phyloP scores from a whole-genome alignment of 2,329 filamentous ascomycete genomes.

The Exophiala aquamarina region DNA sequence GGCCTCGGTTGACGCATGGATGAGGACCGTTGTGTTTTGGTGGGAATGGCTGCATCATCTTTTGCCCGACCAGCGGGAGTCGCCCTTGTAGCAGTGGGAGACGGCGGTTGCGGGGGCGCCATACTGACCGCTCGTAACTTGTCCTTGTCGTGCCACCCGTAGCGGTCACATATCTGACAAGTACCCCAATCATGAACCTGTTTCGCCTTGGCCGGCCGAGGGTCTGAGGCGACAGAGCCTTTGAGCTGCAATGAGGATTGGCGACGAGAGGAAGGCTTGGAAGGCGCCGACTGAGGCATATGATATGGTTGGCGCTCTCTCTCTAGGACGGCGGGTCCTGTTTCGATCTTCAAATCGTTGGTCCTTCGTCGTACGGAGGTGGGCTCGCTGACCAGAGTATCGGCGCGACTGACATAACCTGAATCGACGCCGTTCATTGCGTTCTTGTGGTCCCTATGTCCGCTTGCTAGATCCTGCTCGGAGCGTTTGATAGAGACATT shows the following conservation, averaged over 20 bases:
- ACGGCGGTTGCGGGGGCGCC: constrained; percentile 13
- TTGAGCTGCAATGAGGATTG: constrained; percentile 16
- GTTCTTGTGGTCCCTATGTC: constrained; percentile 27
- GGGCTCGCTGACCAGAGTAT: constrained; percentile 52
- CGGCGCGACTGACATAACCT: constrained; percentile 62
- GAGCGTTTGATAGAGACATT: constrained; percentile 53
- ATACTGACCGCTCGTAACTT: constrained; percentile 8
- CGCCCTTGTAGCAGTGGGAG: constrained; percentile 13
- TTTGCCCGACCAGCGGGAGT: constrained; percentile 7
- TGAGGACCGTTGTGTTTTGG: constrained; percentile 9
- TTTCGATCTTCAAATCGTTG: constrained; percentile 42
- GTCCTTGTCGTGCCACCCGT: constrained; percentile 32
- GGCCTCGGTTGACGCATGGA: constrained; percentile 12
- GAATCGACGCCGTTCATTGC: constrained; percentile 59
- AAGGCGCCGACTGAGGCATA: constrained; percentile 5
- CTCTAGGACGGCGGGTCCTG: constrained; percentile 31
- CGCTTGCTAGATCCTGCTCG: constrained; percentile 37
- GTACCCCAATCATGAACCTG: constrained; percentile 32
- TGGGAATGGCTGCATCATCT: constrained; percentile 14
- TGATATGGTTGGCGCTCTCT: constrained; percentile 24
- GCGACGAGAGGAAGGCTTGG: constrained; percentile 11
- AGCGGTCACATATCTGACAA: constrained; percentile 39
- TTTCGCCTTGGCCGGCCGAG: constrained; percentile 9
- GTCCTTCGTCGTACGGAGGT: constrained; percentile 38
- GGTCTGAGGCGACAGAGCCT: constrained; percentile 5